Conservation (phyloP, 495 filamentous ascomycete species). For the Daldinia loculata region DNA sequence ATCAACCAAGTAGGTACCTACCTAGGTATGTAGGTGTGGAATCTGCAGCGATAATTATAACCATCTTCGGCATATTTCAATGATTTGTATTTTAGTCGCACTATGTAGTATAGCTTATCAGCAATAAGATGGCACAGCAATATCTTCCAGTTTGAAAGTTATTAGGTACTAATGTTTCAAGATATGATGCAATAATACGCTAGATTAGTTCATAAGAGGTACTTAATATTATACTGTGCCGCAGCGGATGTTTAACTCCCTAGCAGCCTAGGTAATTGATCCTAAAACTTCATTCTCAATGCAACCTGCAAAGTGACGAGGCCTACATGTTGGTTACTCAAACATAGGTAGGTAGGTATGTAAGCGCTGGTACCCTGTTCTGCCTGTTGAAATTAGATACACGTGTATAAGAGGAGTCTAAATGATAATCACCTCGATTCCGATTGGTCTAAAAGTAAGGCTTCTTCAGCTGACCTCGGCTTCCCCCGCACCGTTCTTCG, state of each 20-base stretch:
- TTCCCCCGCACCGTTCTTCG: neutral
- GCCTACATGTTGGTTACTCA: no score
- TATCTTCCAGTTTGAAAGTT: neutral
- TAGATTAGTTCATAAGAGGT: neutral
- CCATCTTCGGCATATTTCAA: neutral
- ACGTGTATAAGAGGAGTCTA: neutral
- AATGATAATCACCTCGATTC: neutral
- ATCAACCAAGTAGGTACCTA: neutral
- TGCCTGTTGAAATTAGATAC: neutral
- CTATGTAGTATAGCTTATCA: neutral
- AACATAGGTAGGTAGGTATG: no score
- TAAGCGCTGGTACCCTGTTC: neutral
- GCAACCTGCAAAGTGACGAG: neutral
- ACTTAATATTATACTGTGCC: neutral
- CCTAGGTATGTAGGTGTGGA: no score
- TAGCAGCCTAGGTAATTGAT: neutral
- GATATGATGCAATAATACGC: neutral
- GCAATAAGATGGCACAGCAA: neutral
- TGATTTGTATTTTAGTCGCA: no score
- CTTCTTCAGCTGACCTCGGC: neutral
- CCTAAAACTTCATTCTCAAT: neutral
- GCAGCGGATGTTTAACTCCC: neutral
- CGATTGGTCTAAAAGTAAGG: neutral
- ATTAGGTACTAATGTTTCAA: neutral
- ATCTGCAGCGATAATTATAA: neutral